Evolutionary conservation across 1,139 yeast species (phyloP).

Genomic region (Scheffersomyces lignicola): DNA sequence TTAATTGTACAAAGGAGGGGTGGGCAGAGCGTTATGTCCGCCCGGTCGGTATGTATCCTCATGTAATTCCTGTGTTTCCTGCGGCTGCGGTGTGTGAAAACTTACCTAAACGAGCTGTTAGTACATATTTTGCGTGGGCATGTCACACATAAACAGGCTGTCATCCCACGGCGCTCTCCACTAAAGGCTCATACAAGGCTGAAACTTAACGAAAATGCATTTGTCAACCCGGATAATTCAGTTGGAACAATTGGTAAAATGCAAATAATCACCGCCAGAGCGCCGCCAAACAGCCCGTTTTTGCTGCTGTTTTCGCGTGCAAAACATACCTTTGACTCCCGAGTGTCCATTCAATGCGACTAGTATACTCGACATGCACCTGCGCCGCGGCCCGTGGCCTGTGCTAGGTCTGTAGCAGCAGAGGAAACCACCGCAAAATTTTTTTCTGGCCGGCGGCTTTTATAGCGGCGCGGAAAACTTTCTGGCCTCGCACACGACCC

Average conservation of each 20-base stretch:
- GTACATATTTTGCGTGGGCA: too few species aligned
- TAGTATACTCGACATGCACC: conserved; percentile 2
- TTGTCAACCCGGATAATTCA: conserved; percentile 74
- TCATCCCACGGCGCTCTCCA: background rate
- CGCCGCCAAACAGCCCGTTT: too few species aligned
- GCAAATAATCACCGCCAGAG: conserved; percentile 68
- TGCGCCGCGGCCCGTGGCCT: too few species aligned
- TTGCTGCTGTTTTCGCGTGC: too few species aligned
- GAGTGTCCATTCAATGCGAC: too few species aligned
- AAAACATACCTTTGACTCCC: too few species aligned
- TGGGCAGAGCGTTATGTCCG: conserved; percentile 63
- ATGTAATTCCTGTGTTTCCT: conserved; percentile 27
- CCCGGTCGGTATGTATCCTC: conserved; percentile 76
- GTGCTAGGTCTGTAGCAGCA: too few species aligned
- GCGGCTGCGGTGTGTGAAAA: too few species aligned
- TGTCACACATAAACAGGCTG: too few species aligned
- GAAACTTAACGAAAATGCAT: conserved; percentile 78
- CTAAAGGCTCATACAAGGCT: conserved; percentile 77
- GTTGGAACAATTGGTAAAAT: conserved; percentile 79
- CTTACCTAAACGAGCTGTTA: too few species aligned
- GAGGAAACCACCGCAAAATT: too few species aligned
- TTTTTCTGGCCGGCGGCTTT: conserved; percentile 2
- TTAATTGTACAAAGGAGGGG: conserved; percentile 50
- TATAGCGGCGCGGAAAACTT: background rate
- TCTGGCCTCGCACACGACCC: conserved; percentile 6